These are phyloP conservation scores for Metschnikowia baotianmanensis DNA, from an alignment of 805 yeast species.

Conservation along the genomic window DNA sequence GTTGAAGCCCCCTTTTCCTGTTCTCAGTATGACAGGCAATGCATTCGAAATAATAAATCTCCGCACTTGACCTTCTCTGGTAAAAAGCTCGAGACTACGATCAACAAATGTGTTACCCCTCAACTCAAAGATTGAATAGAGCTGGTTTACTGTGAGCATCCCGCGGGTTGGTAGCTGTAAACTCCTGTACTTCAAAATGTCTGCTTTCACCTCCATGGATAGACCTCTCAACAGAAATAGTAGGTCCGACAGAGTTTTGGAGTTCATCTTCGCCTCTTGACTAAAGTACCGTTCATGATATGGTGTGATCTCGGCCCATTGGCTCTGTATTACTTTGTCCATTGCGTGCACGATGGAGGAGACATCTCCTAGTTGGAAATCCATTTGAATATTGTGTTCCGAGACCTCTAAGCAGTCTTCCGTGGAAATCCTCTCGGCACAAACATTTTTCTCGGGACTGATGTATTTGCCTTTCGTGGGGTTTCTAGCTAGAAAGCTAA, in stretches of 20 bases:
- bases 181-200: conserved; percentile 32
- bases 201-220: conserved; percentile 35
- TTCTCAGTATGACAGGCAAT: conserved; percentile 42
- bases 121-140: conserved; percentile 46
- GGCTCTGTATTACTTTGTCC: conserved; percentile 31
- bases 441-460: conserved; percentile 8
- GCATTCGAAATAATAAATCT: conserved; percentile 44
- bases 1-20: conserved; percentile 24
- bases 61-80: conserved; percentile 36
- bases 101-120: conserved; percentile 52
- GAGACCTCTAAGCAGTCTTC: conserved; percentile 19
- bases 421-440: neutral
- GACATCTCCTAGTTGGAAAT: conserved; percentile 32
- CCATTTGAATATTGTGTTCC: conserved; percentile 40
- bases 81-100: conserved; percentile 36
- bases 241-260: conserved; percentile 23
- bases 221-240: conserved; percentile 36
- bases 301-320: conserved; percentile 37
- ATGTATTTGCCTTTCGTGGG: conserved; percentile 5
- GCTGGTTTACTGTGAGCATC: conserved; percentile 43
- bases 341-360: conserved; percentile 33
- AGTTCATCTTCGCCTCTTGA: conserved; percentile 12
- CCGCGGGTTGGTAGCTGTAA: conserved; percentile 35
- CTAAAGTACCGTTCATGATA: conserved; percentile 26
- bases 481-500: conserved; percentile 27